These are phyloP conservation scores for Vigna radiata DNA, from an alignment of 306 rosid genomes.

Conservation along the genomic window DNA sequence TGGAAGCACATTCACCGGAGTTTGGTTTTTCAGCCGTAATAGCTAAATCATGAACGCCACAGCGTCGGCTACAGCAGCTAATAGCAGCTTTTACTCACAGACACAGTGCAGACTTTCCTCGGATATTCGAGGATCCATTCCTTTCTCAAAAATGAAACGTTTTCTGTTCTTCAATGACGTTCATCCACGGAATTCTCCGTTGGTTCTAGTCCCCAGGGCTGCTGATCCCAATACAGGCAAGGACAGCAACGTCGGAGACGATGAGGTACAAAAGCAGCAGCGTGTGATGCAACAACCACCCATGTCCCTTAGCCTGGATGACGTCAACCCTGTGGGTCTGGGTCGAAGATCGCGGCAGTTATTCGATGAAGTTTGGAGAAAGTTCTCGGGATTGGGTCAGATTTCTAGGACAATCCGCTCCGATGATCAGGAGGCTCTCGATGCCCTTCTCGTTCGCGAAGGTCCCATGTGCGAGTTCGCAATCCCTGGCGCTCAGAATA, in stretches of 20 bases:
- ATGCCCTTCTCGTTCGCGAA: constrained; percentile 78
- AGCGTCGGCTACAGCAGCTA: constrained; percentile 40
- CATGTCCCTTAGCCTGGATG: constrained; percentile 67
- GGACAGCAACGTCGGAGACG: constrained; percentile 22
- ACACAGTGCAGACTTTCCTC: constrained; percentile 25
- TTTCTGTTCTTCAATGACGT: not conserved
- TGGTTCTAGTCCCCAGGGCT: constrained; percentile 34
- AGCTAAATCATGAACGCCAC: constrained; percentile 41
- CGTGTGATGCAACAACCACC: constrained; percentile 41
- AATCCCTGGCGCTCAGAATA: constrained; percentile 91
- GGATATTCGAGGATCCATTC: constrained; percentile 26
- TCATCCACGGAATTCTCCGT: constrained; percentile 5
- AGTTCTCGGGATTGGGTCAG: constrained; percentile 93
- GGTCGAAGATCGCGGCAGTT: constrained; percentile 85
- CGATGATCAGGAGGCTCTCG: constrained; percentile 76
- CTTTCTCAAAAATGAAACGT: constrained; percentile 36
- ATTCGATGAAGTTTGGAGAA: constrained; percentile 95
- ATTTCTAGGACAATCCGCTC: constrained; percentile 79
- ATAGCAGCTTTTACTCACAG: constrained; percentile 32
- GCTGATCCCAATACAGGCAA: constrained; percentile 44
- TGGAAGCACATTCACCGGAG: not conserved
- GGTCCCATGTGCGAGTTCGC: constrained; percentile 96
- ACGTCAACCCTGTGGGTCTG: constrained; percentile 92
- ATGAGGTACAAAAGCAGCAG: constrained; percentile 38
- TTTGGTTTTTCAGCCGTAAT: not conserved